Conservation (phyloP, 805 yeast genomes). For the Hagleromyces aurorensis region DNA sequence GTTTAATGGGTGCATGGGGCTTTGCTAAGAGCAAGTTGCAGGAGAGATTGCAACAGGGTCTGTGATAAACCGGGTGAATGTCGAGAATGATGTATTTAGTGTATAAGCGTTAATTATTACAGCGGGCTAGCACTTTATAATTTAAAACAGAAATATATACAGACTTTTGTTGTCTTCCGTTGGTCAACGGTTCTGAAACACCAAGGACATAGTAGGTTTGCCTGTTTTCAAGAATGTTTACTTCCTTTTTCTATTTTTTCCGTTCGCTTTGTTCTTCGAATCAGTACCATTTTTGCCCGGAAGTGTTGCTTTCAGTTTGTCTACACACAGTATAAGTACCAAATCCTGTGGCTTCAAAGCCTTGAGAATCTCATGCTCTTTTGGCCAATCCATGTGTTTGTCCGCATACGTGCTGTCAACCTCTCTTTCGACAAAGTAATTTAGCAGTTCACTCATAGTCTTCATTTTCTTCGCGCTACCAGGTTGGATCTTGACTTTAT, state of each 20-base stretch:
- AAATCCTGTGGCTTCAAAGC: conserved; percentile 57
- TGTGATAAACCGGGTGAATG: conserved; percentile 14
- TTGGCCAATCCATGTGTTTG: conserved; percentile 59
- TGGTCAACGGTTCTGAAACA: background rate
- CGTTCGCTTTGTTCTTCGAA: conserved; percentile 17
- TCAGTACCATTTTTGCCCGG: conserved; percentile 36
- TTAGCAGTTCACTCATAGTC: conserved; percentile 60
- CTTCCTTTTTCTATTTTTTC: conserved; percentile 16
- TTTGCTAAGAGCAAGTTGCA: conserved; percentile 72
- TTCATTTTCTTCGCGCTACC: conserved; percentile 81
- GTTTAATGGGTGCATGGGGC: conserved; percentile 75
- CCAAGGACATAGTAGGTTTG: background rate
- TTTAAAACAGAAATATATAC: conserved; percentile 1
- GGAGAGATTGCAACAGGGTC: conserved; percentile 41
- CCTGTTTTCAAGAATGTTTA: conserved; percentile 1
- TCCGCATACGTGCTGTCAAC: conserved; percentile 38
- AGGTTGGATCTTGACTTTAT: conserved; percentile 77
- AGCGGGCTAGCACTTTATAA: conserved; percentile 1
- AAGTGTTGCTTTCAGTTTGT: conserved; percentile 56
- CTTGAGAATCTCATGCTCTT: conserved; percentile 51
- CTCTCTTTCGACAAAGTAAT: conserved; percentile 46
- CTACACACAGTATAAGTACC: conserved; percentile 58
- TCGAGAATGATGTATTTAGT: background rate
- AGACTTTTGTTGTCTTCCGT: background rate
- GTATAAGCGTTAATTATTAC: background rate